Base-by-base conservation (phyloP, 2,329 filamentous ascomycete species). In the Talaromyces piceae region DNA sequence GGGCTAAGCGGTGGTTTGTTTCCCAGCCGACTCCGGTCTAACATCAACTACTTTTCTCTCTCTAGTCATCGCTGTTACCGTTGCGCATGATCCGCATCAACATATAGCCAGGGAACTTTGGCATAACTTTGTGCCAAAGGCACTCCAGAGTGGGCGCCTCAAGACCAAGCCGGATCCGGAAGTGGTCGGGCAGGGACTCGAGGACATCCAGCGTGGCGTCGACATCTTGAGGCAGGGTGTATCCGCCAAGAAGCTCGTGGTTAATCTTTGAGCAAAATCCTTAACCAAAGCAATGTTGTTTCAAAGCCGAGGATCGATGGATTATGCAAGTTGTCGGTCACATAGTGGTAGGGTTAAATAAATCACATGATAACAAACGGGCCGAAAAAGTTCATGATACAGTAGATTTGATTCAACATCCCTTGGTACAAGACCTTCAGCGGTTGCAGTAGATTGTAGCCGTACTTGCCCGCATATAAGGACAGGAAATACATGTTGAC, bases 181-280 rank as follows among this genome's bases (percentile, higher is more conserved):
- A 12, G 56, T 76, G 20, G 62, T 70, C 2, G 72, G 73, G 3
- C 63, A 67, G 4, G 73, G 74, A 3, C 56, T 77, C 12, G 68
- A 69, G 47, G 66, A 59, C 23, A 60, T 76, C 2, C 72, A 77
- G 54, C 64, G 62, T 2, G 73, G 63, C 1, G 51, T 76, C 27
- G 67, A 74, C 54, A 45, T 63, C 1, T 62, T 55, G 39, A 52
- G 41, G 26, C 70, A 72, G 6, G 68, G 44, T 9, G 13, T 75
- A 4, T 73, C 71, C 12, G 72, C 68, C 3, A 64, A 65, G 56
- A 76, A 76, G 59, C 39, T 74, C 20, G 70, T 75, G 9, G 65
- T 73, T 9, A 53, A 37, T 11, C 11, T 49, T 18, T 53, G 13
- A 30, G n/a, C n/a, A n/a, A n/a, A n/a, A n/a, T n/a, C n/a, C n/a